Conservation (phyloP, 2,329 filamentous ascomycete species). For the Diplocarpon rosae region DNA sequence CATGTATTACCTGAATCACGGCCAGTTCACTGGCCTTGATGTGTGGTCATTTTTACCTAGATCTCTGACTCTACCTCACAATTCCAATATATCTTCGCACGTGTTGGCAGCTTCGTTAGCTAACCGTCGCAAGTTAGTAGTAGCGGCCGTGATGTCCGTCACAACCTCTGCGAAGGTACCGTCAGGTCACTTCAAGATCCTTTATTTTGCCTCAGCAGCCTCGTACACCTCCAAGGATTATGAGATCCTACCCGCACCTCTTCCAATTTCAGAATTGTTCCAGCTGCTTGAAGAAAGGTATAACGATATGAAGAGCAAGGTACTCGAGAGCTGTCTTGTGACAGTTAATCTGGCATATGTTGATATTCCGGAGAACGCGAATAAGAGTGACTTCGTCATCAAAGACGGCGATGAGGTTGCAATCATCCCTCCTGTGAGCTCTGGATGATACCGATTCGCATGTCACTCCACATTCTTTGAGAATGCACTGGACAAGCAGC, state of each 20-base stretch:
- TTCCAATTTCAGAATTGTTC: constrained; percentile 53
- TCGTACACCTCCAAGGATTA: constrained; percentile 58
- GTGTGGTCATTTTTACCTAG: constrained; percentile 50
- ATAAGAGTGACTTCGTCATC: constrained; percentile 40
- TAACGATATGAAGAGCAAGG: constrained; percentile 54
- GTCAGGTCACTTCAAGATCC: constrained; percentile 59
- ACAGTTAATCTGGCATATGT: constrained; percentile 77
- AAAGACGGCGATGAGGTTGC: constrained; percentile 72
- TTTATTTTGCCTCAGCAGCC: constrained; percentile 71
- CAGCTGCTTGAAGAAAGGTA: constrained; percentile 57
- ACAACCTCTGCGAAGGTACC: constrained; percentile 6
- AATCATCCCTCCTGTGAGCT: constrained; percentile 81
- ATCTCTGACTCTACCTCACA: constrained; percentile 46
- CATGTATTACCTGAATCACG: constrained; percentile 33
- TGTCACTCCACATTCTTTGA: background rate
- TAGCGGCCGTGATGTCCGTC: constrained; percentile 8
- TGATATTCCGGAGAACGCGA: constrained; percentile 42
- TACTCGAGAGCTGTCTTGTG: constrained; percentile 63
- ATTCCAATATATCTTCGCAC: constrained; percentile 4
- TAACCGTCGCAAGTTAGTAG: constrained; percentile 1
- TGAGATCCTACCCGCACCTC: constrained; percentile 56
- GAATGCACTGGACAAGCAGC: background rate
- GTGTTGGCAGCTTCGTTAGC: constrained; percentile 2
- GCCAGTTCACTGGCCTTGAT: constrained; percentile 39
- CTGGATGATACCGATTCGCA: constrained; percentile 43